phyloP scores from a whole-genome alignment of 2,329 filamentous ascomycete species.

The Aspergillus sp. region DNA sequence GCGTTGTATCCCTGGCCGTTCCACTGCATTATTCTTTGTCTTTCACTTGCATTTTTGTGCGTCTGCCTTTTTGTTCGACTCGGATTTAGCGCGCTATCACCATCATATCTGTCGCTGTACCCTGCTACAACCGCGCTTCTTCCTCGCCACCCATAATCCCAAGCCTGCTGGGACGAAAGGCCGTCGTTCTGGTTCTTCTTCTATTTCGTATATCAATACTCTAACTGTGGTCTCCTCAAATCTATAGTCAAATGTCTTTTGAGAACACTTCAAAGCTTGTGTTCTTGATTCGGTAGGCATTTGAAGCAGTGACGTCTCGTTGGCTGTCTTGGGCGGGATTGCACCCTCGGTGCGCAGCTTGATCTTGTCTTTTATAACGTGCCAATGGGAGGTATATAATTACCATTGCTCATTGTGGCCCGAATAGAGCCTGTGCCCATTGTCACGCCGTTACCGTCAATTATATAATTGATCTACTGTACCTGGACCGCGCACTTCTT shows the following conservation, averaged over 20 bases:
- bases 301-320: not conserved
- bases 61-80: constrained; percentile 19
- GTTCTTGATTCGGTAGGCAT: not conserved
- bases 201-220: not conserved
- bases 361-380: not conserved
- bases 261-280: not conserved
- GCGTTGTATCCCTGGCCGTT: constrained; percentile 14
- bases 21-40: constrained; percentile 21
- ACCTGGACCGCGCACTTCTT: not conserved
- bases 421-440: not conserved
- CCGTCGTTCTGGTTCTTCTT: constrained; percentile 2
- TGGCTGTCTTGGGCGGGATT: not conserved
- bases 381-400: not conserved
- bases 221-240: not conserved
- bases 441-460: not conserved
- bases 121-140: not conserved
- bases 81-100: constrained; percentile 22
- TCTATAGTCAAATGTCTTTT: not conserved
- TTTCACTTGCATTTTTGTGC: constrained; percentile 17
- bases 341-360: not conserved
- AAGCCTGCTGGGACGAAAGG: not conserved
- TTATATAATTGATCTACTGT: not conserved
- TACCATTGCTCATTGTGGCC: not conserved
- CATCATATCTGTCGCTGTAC: constrained; percentile 7
- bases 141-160: constrained; percentile 2